phyloP scores from a whole-genome alignment of 2,329 filamentous ascomycete species.

The Fusarium heterosporum region DNA sequence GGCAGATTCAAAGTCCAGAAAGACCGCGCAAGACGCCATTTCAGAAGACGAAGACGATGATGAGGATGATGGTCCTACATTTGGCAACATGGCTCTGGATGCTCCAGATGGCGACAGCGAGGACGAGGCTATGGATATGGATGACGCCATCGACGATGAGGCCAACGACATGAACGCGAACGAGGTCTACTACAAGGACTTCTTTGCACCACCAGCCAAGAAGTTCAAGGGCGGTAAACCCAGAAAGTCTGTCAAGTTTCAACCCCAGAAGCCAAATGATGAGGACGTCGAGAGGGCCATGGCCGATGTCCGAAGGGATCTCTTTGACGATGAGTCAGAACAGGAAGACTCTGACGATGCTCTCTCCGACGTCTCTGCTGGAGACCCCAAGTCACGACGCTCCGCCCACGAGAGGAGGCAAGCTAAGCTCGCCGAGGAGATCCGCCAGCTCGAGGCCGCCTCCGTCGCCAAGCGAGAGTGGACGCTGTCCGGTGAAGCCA shows the following conservation, averaged over 20 bases:
- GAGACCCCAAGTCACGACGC: constrained; percentile 76
- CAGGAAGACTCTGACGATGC: constrained; percentile 72
- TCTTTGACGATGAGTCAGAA: constrained; percentile 84
- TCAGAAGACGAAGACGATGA: constrained; percentile 62
- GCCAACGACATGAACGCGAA: constrained; percentile 80
- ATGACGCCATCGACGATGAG: constrained; percentile 66
- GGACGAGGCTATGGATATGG: constrained; percentile 69
- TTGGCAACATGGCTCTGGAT: constrained; percentile 81
- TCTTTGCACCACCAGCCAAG: constrained; percentile 87
- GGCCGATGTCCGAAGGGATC: constrained; percentile 85
- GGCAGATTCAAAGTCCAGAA: constrained; percentile 45
- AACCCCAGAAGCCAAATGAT: constrained; percentile 63
- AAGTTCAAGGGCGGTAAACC: constrained; percentile 69
- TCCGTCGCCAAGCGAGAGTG: constrained; percentile 92
- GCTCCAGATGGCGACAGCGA: constrained; percentile 76
- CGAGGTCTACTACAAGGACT: constrained; percentile 90
- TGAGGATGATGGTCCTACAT: constrained; percentile 84
- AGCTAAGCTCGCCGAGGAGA: constrained; percentile 88
- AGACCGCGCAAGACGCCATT: constrained; percentile 47
- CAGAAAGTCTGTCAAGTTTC: constrained; percentile 55
- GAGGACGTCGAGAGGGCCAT: constrained; percentile 85
- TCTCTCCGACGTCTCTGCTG: constrained; percentile 73
- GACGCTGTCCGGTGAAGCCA: constrained; percentile 89
- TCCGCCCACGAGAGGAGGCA: constrained; percentile 90
- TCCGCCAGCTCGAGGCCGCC: constrained; percentile 87